These are phyloP conservation scores for Allium fistulosum DNA, from an alignment of 106 monocot species.

Conservation along the genomic window DNA sequence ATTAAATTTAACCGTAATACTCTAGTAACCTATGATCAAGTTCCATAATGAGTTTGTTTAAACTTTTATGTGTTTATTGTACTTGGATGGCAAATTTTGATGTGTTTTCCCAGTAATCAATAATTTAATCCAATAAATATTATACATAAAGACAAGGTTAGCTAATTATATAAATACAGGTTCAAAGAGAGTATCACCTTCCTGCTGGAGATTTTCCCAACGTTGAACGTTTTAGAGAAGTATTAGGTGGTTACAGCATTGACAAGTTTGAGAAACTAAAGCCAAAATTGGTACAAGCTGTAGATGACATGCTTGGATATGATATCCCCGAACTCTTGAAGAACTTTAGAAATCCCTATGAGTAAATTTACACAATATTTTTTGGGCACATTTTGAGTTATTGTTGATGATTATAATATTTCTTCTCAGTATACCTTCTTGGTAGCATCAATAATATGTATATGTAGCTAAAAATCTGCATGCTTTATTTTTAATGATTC, in stretches of 20 bases:
- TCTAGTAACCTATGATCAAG: no score
- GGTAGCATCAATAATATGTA: neutral
- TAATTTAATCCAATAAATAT: no score
- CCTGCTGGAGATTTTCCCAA: conserved; percentile 72
- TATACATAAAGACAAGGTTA: no score
- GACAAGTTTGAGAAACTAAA: conserved; percentile 87
- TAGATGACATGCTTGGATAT: conserved; percentile 73
- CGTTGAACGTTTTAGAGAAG: conserved; percentile 57
- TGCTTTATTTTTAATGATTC: neutral
- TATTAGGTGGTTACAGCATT: conserved; percentile 57
- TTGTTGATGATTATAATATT: neutral
- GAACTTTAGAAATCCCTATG: conserved; percentile 62
- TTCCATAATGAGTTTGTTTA: no score
- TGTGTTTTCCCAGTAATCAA: no score
- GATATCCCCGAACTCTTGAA: conserved; percentile 63
- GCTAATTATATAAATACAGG: conserved; percentile 27
- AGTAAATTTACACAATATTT: neutral
- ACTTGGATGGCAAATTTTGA: no score
- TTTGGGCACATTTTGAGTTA: neutral
- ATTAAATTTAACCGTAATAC: no score
- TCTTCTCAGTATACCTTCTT: neutral
- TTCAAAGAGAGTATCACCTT: conserved; percentile 75
- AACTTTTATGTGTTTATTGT: no score
- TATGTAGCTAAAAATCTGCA: neutral
- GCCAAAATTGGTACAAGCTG: conserved; percentile 58